Evolutionary conservation across 768 basidiomycete species (phyloP), one percentile per base, ranked within the genome.

Genomic region (Hygrocybe punicea): DNA sequence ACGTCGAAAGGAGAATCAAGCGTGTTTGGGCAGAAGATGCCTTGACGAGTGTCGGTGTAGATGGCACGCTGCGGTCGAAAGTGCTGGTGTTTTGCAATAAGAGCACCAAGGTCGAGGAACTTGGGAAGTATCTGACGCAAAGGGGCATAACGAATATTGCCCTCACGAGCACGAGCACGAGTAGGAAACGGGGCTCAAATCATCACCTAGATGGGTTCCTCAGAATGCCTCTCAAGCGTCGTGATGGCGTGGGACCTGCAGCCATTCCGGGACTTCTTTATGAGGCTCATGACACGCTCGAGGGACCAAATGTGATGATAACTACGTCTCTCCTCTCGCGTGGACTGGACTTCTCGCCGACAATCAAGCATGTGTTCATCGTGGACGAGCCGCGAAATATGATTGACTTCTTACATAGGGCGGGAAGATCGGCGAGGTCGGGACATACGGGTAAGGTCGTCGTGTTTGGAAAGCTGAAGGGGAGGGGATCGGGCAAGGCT

Each of bases 301-400:
- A 72, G 6, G 70, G 71, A 0, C 84, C 87, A 14, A 82, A 83
- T 55, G 85, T 95, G 37, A 77, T 97, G 63, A 79, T 96, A 54
- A 95, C 94, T 34, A 97, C 94, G 0, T 95, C 93, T 5, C 78
- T 97, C 34, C 84, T 97, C 24, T 93, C 92, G 9, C 83, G 94
- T 17, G 94, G 94, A 1, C 81, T 96, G 1, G 94, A 97, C 69
- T 97, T 97, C 65, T 76, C 84, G 13, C 85, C 91, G 0, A 74
- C 75, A 4, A 83, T 96, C 62, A 79, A 81, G 59, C 85, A 94
- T 63, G 89, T 96, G 2, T 87, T 97, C 69, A 86, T 96, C 61
- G 79, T 91, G 21, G 94, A 96, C 62, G 84, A 89, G 65, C 93
- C 94, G 17, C 76, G 89, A 62, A 95, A 93, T 67, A 89, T 89